A percentile compares a stretch with the other conserved stretches of the same genome.
These are phyloP conservation scores for Orbilia ellipsospora DNA, from an alignment of 2,329 filamentous ascomycete species.

Conservation along the genomic window DNA sequence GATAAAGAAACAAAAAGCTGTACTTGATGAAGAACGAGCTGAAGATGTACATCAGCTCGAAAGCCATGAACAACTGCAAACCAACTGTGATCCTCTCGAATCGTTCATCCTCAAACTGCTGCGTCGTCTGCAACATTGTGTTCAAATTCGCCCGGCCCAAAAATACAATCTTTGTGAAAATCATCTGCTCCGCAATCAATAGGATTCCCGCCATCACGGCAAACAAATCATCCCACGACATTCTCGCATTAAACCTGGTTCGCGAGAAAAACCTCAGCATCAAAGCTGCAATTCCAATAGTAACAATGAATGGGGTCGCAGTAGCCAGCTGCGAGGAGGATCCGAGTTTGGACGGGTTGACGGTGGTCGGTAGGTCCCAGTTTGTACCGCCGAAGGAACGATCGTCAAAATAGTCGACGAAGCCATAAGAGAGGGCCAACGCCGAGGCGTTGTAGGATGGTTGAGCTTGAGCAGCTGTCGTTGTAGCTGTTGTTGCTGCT, in stretches of 20 bases:
- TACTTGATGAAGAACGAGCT: slow-evolving; percentile 58
- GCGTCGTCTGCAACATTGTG: slow-evolving; percentile 49
- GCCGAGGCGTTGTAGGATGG: slow-evolving; percentile 34
- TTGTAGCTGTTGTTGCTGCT: slow-evolving; percentile 18
- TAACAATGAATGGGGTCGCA: slow-evolving; percentile 59
- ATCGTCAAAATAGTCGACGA: slow-evolving; percentile 54
- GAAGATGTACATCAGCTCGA: slow-evolving; percentile 57
- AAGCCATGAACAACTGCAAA: slow-evolving; percentile 58
- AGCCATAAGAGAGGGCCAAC: slow-evolving; percentile 49
- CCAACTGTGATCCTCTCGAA: slow-evolving; percentile 56
- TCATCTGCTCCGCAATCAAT: slow-evolving; percentile 57
- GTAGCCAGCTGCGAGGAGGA: slow-evolving; percentile 56
- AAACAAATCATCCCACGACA: slow-evolving; percentile 61
- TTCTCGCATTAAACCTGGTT: slow-evolving; percentile 58
- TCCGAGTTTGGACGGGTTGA: slow-evolving; percentile 54
- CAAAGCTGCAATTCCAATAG: slow-evolving; percentile 58
- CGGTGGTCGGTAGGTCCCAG: slow-evolving; percentile 28
- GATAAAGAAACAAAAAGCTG: slow-evolving; percentile 59
- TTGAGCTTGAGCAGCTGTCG: not conserved
- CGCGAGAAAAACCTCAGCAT: slow-evolving; percentile 60
- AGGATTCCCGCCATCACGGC: slow-evolving; percentile 57
- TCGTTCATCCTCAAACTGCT: slow-evolving; percentile 54
- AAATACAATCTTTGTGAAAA: slow-evolving; percentile 57
- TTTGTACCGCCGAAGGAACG: slow-evolving; percentile 36
- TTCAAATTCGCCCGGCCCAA: slow-evolving; percentile 56